Evolutionary conservation across 352 stramenopile genomes (phyloP).

Genomic region (Phytophthora rubi): DNA sequence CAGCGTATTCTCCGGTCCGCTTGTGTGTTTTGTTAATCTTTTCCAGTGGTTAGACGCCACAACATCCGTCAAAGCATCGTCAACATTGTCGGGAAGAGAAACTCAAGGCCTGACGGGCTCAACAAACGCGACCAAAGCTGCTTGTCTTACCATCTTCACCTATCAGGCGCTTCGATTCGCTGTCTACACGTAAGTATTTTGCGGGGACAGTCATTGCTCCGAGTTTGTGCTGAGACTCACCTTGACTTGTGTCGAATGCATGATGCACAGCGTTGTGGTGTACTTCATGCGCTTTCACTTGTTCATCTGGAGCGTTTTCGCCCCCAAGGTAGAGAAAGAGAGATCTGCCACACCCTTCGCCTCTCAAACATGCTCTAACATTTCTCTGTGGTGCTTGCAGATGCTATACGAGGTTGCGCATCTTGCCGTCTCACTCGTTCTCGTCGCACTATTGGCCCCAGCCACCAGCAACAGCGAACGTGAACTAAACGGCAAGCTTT

Average conservation of each 20-base stretch:
- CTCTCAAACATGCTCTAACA: slow-evolving; percentile 2
- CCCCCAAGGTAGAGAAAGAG: slow-evolving; percentile 69
- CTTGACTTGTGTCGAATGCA: slow-evolving; percentile 6
- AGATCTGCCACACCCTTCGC: background rate
- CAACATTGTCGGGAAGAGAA: background rate
- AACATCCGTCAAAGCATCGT: slow-evolving; percentile 5
- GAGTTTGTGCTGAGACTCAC: slow-evolving; percentile 4
- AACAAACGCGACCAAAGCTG: slow-evolving; percentile 11
- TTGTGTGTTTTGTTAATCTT: slow-evolving; percentile 64
- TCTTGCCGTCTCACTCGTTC: slow-evolving; percentile 42
- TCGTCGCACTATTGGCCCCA: slow-evolving; percentile 26
- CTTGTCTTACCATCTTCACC: slow-evolving; percentile 46
- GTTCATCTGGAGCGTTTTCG: slow-evolving; percentile 93
- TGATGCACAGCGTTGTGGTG: slow-evolving; percentile 64
- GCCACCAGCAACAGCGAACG: background rate
- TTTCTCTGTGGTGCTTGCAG: slow-evolving; percentile 31
- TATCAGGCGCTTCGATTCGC: slow-evolving; percentile 70
- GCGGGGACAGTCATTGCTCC: background rate
- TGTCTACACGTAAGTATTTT: slow-evolving; percentile 63
- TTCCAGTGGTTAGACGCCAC: slow-evolving; percentile 44
- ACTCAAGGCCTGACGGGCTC: background rate
- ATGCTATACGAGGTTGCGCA: slow-evolving; percentile 83
- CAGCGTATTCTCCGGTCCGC: slow-evolving; percentile 75
- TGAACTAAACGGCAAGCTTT: slow-evolving; percentile 2
- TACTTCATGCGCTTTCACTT: slow-evolving; percentile 91